Base-by-base conservation (phyloP, 2,329 filamentous ascomycete genomes). In the Tolypocladium inflatum region DNA sequence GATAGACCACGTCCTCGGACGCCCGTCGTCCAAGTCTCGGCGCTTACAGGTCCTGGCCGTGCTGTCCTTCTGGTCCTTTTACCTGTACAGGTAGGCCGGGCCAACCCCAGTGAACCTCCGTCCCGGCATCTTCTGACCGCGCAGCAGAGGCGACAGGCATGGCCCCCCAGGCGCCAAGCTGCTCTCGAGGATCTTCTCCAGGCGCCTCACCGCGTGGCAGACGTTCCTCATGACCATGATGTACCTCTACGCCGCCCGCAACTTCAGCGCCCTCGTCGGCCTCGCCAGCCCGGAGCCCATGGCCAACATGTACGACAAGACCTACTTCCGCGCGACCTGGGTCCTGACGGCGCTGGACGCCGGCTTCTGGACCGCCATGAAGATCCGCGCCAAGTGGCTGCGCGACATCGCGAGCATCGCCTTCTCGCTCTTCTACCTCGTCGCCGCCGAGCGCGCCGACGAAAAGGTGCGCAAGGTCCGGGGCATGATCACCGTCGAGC, bases 301-400 rank as follows among this genome's bases (percentile, higher is more conserved):
- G 68, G 89, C 92, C 37, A 96, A 96, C 68, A 87, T 97, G 71
- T 99, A 99, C 76, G 91, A 90, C 57, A 81, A 90, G 55, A 86
- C 89, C 35, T 99, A 95, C 76, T 99, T 96, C 72, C 87, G 94
- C 54, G 94, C 94, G 57, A 99, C 94, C 69, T 99, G 94, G 94
- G 84, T 97, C 19, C 86, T 94, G 56, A 99, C 94, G 0, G 94
- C 91, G 0, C 76, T 99, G 60, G 94, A 99, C 67, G 94, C 94
- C 7, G 94, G 94, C 1, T 99, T 97, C 73, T 99, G 94, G 94
- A 96, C 91, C 0, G 94, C 94, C 39, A 99, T 99, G 94, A 88
- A 86, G 66, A 92, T 99, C 62, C 84, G 83, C 54, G 71, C 70
- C 56, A 91, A 89, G 66, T 92, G 89, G 84, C 65, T 96, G 48